These are phyloP conservation scores for Dipodascus geniculatus DNA, from an alignment of 805 yeast genomes.

Conservation along the genomic window DNA sequence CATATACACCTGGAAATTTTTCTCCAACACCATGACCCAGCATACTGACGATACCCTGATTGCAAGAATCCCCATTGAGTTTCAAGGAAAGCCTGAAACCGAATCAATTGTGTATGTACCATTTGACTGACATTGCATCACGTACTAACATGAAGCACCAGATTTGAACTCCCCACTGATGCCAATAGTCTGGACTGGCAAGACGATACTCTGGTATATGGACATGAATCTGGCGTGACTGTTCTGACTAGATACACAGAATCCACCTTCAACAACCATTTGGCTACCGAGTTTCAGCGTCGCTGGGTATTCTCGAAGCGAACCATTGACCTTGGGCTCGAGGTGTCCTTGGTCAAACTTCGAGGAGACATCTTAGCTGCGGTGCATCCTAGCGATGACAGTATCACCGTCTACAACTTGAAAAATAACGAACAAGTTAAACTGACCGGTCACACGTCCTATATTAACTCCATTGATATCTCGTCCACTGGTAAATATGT, in stretches of 20 bases:
- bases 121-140: not conserved
- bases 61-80: not conserved
- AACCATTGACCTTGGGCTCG: slow-evolving; percentile 11
- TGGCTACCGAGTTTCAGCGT: not conserved
- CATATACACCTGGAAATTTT: not conserved
- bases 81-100: not conserved
- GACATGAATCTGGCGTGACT: slow-evolving; percentile 13
- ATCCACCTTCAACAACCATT: not conserved
- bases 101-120: not conserved
- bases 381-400: slow-evolving; percentile 13
- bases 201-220: slow-evolving; percentile 9
- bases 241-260: slow-evolving; percentile 2
- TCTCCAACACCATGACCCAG: not conserved
- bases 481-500: slow-evolving; percentile 19
- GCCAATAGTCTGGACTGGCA: slow-evolving; percentile 12
- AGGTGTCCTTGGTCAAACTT: slow-evolving; percentile 8
- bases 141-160: not conserved
- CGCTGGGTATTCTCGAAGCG: not conserved
- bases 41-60: not conserved
- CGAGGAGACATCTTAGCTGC: slow-evolving; percentile 11
- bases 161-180: not conserved
- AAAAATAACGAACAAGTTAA: slow-evolving; percentile 1
- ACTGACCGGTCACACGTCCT: slow-evolving; percentile 16
- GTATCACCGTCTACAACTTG: slow-evolving; percentile 11
- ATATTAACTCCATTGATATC: slow-evolving; percentile 24